Percentiles rank a stretch among this genome's conserved stretches.
These are phyloP conservation scores for Blastobotrys apis DNA, from an alignment of 1,139 yeast species.

Conservation along the genomic window DNA sequence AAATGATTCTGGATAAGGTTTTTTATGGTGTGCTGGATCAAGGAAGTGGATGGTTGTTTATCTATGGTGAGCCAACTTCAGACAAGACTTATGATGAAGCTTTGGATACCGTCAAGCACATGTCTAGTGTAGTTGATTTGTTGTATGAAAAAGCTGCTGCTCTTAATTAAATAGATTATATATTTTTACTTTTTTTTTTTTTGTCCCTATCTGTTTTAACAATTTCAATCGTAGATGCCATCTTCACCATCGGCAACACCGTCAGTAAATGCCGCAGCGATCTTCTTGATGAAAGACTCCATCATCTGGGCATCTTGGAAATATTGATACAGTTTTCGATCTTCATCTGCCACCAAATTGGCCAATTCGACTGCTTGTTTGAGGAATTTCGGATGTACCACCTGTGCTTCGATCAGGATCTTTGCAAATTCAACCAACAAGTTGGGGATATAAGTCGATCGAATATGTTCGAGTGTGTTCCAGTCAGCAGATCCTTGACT, in stretches of 20 bases:
- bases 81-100: conserved; percentile 90
- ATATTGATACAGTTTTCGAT: conserved; percentile 46
- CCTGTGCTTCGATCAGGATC: conserved; percentile 43
- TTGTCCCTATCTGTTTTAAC: no score
- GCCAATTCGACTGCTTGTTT: conserved; percentile 57
- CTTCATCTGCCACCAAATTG: conserved; percentile 49
- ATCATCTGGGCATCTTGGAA: conserved; percentile 60
- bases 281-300: conserved; percentile 53
- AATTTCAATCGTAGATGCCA: conserved; percentile 24
- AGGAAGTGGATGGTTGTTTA: conserved; percentile 95
- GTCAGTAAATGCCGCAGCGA: conserved; percentile 55
- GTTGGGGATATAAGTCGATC: conserved; percentile 71
- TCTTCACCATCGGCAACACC: conserved; percentile 37
- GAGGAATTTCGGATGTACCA: conserved; percentile 37
- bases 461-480: conserved; percentile 33
- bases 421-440: conserved; percentile 59
- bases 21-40: conserved; percentile 96
- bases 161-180: conserved; percentile 39
- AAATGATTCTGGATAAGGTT: conserved; percentile 92
- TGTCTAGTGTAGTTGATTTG: conserved; percentile 85
- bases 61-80: conserved; percentile 82
- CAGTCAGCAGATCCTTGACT: conserved; percentile 16
- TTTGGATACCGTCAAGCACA: conserved; percentile 77
- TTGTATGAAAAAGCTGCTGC: conserved; percentile 91
- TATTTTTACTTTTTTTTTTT: no score